Evolutionary conservation across 192 early-diverging fungal species (phyloP).

Genomic region (Umbelopsis sp.): DNA sequence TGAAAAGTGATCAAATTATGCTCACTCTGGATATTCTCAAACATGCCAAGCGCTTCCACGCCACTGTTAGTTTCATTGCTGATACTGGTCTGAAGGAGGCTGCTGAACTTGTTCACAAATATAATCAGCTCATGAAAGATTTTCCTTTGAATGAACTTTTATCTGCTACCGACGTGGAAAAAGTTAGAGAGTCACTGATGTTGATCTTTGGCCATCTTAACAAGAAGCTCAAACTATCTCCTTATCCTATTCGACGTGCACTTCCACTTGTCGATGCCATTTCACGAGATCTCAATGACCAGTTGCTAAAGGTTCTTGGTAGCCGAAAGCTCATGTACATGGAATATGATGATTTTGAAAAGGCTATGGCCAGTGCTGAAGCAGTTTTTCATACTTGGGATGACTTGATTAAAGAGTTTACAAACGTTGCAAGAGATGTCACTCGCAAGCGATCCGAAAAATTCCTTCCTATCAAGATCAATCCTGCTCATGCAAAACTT

Average conservation of each 20-base stretch:
- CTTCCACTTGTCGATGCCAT: constrained; percentile 94
- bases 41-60: constrained; percentile 97
- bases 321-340: constrained; percentile 92
- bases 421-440: constrained; percentile 91
- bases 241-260: constrained; percentile 90
- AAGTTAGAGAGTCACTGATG: constrained; percentile 73
- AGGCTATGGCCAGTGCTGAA: constrained; percentile 78
- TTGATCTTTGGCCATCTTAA: constrained; percentile 94
- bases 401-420: constrained; percentile 93
- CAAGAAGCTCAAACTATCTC: constrained; percentile 94
- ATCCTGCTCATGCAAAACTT: constrained; percentile 84
- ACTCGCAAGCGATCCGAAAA: constrained; percentile 89
- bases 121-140: constrained; percentile 98
- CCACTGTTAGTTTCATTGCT: constrained; percentile 94
- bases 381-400: constrained; percentile 95
- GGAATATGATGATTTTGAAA: constrained; percentile 91
- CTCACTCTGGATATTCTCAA: constrained; percentile 94
- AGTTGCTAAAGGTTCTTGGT: constrained; percentile 85
- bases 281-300: constrained; percentile 92
- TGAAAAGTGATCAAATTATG: constrained; percentile 88
- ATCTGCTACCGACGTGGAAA: constrained; percentile 88
- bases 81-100: constrained; percentile 98
- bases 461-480: constrained; percentile 95
- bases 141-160: constrained; percentile 98
- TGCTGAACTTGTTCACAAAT: constrained; percentile 84